These are phyloP conservation scores for Gracilaria vermiculophylla DNA, from an alignment of 23 red algal species.

Conservation along the genomic window DNA sequence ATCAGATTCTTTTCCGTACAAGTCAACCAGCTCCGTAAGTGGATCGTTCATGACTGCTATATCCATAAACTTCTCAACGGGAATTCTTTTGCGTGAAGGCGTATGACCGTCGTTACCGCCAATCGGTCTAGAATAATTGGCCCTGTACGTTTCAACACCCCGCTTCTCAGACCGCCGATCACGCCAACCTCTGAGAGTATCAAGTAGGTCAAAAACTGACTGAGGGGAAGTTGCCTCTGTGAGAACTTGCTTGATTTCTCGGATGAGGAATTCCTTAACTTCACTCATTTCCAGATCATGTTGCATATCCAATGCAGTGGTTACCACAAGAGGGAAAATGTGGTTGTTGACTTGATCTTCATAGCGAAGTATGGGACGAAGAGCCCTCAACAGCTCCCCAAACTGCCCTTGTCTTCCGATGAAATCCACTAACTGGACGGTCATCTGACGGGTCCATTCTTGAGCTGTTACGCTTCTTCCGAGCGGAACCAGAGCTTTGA, in stretches of 20 bases:
- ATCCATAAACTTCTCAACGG: constrained; percentile 29
- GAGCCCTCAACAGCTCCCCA: constrained; percentile 40
- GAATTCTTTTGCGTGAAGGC: background rate
- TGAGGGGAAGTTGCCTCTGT: constrained; percentile 40
- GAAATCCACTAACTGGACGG: constrained; percentile 50
- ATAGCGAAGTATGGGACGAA: constrained; percentile 62
- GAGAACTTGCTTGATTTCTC: constrained; percentile 47
- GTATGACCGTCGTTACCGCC: background rate
- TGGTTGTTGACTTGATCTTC: constrained; percentile 58
- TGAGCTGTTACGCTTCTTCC: constrained; percentile 30
- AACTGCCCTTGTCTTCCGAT: constrained; percentile 60
- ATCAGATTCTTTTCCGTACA: constrained; percentile 1
- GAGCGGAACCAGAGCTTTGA: constrained; percentile 28
- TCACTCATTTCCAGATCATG: background rate
- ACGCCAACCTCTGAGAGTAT: constrained; percentile 57
- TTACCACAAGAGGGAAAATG: constrained; percentile 80
- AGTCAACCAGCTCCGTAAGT: constrained; percentile 51
- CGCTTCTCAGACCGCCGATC: constrained; percentile 28
- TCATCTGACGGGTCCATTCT: constrained; percentile 57
- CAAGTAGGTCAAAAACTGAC: constrained; percentile 69
- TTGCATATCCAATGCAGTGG: constrained; percentile 43
- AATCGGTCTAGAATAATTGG: background rate
- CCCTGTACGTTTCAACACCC: background rate
- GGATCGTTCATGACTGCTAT: background rate
- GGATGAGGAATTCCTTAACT: constrained; percentile 45